Base-by-base conservation (phyloP, 768 basidiomycete species). In the Lenzites betulinus region DNA sequence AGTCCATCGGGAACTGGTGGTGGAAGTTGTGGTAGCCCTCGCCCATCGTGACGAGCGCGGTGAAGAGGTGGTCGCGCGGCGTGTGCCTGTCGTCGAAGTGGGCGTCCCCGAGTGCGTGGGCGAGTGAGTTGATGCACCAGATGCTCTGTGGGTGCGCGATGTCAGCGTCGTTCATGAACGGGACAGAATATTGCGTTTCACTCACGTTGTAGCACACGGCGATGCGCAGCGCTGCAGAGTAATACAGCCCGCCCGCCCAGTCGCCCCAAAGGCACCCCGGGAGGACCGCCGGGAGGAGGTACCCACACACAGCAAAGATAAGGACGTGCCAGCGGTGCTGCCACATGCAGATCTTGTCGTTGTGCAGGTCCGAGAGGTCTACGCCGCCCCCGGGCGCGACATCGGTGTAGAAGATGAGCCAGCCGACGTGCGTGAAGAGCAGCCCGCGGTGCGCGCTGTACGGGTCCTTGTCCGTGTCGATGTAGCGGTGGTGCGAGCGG, bases 21-120 rank as follows among this genome's bases (percentile, higher is more conserved):
- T 97, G 95, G 85, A 95, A 96, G 76, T 97, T 97, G 81, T 97
- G 95, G 78, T 97, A 97, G 18, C 95, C 95, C 75, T 97, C 95
- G 56, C 95, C 95, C 69, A 95, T 88, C 38, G 95, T 96, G 60
- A 87, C 89, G 33, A 96, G 78, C 5, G 95, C 95, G 35, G 94
- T 95, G 71, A 95, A 71, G 60, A 94, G 71, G 75, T 95, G 93
- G 74, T 96, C 93, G 53, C 89, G 83, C 20, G 95, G 95, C 12
- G 92, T 90, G 75, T 95, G 92, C 78, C 94, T 95, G 84, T 95
- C 92, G 75, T 96, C 94, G 70, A 94, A 96, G 26, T 93, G 92
- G 9, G 89, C 78, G 62, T 93, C 92, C 47, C 95, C 95, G 62
- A 97, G 85, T 91, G 92, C 95, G 75, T 97, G 95, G 13, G 93